phyloP scores from a whole-genome alignment of 495 filamentous ascomycete species.

The Clavariopsis aquatica region DNA sequence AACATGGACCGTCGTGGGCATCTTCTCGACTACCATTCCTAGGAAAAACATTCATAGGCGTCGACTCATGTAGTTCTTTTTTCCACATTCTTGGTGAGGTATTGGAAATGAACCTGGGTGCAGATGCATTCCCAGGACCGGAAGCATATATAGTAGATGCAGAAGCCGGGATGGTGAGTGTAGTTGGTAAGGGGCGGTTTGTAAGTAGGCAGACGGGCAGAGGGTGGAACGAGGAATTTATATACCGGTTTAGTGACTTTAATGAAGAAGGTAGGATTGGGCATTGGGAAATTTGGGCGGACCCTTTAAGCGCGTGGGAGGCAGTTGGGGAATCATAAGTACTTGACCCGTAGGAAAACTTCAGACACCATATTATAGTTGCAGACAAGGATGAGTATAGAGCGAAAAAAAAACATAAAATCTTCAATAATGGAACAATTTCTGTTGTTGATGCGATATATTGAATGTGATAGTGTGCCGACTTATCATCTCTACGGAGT shows the following conservation, averaged over 20 bases:
- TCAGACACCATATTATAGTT: background rate
- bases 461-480: background rate
- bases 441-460: background rate
- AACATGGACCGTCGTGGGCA: conserved; percentile 48
- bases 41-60: conserved; percentile 42
- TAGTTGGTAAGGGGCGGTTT: conserved; percentile 42
- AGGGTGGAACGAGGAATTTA: conserved; percentile 47
- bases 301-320: conserved; percentile 48
- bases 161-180: conserved; percentile 39
- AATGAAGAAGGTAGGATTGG: conserved; percentile 48
- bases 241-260: conserved; percentile 48
- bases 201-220: conserved; percentile 44
- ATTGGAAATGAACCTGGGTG: conserved; percentile 41
- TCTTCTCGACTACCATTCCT: conserved; percentile 44
- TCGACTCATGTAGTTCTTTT: conserved; percentile 42
- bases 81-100: conserved; percentile 41
- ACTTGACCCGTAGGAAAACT: too few relatives aligned
- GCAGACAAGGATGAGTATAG: background rate
- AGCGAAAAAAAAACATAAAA: background rate
- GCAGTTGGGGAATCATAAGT: conserved; percentile 42
- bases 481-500: background rate
- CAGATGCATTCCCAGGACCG: conserved; percentile 40
- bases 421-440: background rate
- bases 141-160: conserved; percentile 40
- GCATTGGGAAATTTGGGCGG: conserved; percentile 50